phyloP scores from a whole-genome alignment of 192 early-diverging fungal genomes.

The Pecoramyces ruminantium region DNA sequence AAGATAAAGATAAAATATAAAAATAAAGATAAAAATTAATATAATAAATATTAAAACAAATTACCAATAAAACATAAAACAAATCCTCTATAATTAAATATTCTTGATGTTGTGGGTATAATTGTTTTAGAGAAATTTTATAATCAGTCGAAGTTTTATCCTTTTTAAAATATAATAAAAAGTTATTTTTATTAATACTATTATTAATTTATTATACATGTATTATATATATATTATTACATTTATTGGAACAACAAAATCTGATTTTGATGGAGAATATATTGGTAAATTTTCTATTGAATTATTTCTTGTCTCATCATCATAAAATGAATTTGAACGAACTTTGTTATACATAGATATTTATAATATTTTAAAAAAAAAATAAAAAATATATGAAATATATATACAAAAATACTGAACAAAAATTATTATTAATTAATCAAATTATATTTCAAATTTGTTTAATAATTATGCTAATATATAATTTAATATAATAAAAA shows the following conservation, averaged over 20 bases:
- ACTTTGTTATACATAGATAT: background rate
- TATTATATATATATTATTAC: background rate
- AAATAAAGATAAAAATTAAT: too few relatives aligned
- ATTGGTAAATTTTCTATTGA: background rate
- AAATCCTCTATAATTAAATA: conserved; percentile 74
- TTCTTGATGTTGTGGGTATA: conserved; percentile 33
- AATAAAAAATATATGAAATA: too few relatives aligned
- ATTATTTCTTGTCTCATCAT: background rate
- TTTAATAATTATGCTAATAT: too few relatives aligned
- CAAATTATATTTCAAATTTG: too few relatives aligned
- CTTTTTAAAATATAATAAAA: background rate
- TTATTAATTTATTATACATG: too few relatives aligned
- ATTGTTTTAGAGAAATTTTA: background rate
- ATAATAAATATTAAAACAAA: too few relatives aligned
- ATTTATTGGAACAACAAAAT: background rate
- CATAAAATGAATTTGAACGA: background rate
- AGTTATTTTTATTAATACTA: too few relatives aligned
- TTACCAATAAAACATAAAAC: conserved; percentile 72
- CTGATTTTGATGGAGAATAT: background rate
- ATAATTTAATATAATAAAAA: too few relatives aligned
- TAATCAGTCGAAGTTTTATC: background rate
- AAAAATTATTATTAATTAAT: too few relatives aligned
- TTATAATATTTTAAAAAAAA: too few relatives aligned
- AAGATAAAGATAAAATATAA: too few relatives aligned
- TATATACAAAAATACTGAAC: too few relatives aligned